Conservation (phyloP, 305 asterid species). For the Ilex paraguariensis region DNA sequence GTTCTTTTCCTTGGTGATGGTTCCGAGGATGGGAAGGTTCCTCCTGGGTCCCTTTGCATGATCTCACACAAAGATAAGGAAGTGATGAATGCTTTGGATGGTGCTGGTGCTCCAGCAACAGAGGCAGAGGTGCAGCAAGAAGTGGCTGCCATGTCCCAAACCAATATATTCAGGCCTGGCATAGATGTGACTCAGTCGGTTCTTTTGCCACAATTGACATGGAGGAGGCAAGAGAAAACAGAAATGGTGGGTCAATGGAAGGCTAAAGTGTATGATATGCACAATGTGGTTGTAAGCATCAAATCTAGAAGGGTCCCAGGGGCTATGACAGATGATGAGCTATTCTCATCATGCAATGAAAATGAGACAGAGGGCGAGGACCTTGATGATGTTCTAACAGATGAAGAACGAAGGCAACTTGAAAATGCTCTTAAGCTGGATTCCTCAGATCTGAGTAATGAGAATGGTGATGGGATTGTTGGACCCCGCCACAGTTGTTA, state of each 20-base stretch:
- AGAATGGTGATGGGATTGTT: slow-evolving; percentile 51
- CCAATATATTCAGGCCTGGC: slow-evolving; percentile 91
- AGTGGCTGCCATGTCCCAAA: slow-evolving; percentile 88
- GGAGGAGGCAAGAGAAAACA: slow-evolving; percentile 82
- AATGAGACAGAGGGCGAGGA: slow-evolving; percentile 76
- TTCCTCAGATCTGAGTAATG: slow-evolving; percentile 44
- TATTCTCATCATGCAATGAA: slow-evolving; percentile 61
- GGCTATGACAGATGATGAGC: slow-evolving; percentile 87
- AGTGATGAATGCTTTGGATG: slow-evolving; percentile 89
- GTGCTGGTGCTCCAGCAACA: slow-evolving; percentile 82
- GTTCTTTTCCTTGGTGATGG: slow-evolving; percentile 96
- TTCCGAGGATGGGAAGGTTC: slow-evolving; percentile 80
- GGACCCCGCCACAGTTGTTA: slow-evolving; percentile 81
- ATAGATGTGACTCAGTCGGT: slow-evolving; percentile 92
- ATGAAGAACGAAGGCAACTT: slow-evolving; percentile 85
- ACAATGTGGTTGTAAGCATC: slow-evolving; percentile 85
- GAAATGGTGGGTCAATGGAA: slow-evolving; percentile 89
- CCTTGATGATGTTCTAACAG: slow-evolving; percentile 72
- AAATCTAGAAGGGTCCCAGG: slow-evolving; percentile 94
- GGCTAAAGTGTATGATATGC: slow-evolving; percentile 95
- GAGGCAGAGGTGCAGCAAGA: slow-evolving; percentile 86
- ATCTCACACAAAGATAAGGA: slow-evolving; percentile 87
- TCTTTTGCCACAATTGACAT: slow-evolving; percentile 80
- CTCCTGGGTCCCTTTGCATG: slow-evolving; percentile 84
- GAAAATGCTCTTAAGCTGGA: slow-evolving; percentile 87